Conservation (phyloP, 768 basidiomycete species). For the Clathrus columnatus region DNA sequence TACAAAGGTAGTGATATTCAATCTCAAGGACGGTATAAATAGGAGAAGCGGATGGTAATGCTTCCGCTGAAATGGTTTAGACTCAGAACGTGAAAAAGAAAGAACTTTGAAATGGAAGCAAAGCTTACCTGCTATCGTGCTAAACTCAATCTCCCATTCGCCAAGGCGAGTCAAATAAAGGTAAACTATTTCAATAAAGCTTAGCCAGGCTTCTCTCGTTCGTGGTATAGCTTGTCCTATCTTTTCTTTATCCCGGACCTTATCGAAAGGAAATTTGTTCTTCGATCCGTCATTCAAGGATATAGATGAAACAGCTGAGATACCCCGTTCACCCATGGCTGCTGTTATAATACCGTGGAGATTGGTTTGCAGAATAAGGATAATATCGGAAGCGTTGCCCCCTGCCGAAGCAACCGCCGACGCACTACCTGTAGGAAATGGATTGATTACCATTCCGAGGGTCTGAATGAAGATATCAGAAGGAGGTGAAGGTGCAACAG, state of each 20-base stretch:
- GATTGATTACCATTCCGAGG: background rate
- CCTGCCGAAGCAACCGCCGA: background rate
- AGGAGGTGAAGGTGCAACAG: background rate
- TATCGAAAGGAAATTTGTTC: background rate
- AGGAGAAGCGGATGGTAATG: background rate
- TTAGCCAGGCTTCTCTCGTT: background rate
- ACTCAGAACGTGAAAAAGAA: background rate
- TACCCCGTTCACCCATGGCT: constrained; percentile 2
- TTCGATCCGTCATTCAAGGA: background rate
- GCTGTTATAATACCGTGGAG: constrained; percentile 2
- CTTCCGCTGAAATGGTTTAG: background rate
- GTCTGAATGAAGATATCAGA: background rate
- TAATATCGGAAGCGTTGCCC: background rate
- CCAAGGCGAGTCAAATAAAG: constrained; percentile 1
- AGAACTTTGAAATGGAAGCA: background rate
- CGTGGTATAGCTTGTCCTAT: background rate
- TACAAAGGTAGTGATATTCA: constrained; percentile 8
- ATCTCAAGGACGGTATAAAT: constrained; percentile 5
- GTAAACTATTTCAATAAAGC: background rate
- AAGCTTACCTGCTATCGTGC: background rate
- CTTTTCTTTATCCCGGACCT: background rate
- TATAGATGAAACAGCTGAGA: background rate
- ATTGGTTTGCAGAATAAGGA: constrained; percentile 3
- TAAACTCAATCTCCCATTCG: constrained; percentile 10
- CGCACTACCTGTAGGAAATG: background rate